Evolutionary conservation across 495 filamentous ascomycete species (phyloP).

Genomic region (Trichoderma virens): DNA sequence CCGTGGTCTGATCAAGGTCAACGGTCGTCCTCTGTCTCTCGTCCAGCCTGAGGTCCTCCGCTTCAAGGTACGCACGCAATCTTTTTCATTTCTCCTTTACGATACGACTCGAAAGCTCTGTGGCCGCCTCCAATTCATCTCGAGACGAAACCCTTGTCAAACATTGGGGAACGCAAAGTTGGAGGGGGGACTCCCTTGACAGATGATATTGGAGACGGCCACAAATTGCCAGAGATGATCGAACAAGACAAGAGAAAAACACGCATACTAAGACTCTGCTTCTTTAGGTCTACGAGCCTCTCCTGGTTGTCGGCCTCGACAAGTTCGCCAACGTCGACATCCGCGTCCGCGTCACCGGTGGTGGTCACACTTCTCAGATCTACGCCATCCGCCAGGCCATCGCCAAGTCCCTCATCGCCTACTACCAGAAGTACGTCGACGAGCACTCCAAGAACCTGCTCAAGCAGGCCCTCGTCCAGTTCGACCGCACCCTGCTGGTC

Average conservation of each 20-base stretch:
- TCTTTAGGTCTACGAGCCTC: conserved; percentile 81
- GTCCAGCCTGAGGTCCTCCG: conserved; percentile 94
- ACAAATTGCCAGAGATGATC: neutral
- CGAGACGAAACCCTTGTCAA: conserved; percentile 11
- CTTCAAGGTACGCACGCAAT: conserved; percentile 63
- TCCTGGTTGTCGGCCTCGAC: conserved; percentile 91
- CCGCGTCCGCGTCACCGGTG: conserved; percentile 90
- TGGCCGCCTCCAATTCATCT: neutral
- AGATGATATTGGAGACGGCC: neutral
- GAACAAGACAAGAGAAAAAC: neutral
- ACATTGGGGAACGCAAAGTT: neutral
- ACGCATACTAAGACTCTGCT: neutral
- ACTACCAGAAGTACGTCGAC: conserved; percentile 99
- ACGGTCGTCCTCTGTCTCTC: conserved; percentile 89
- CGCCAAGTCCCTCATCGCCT: conserved; percentile 94
- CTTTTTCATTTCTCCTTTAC: conserved; percentile 7
- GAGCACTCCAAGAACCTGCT: conserved; percentile 99
- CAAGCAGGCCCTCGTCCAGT: conserved; percentile 87
- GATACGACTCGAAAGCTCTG: neutral
- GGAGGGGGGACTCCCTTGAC: neutral
- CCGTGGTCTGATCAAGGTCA: conserved; percentile 95
- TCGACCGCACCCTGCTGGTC: conserved; percentile 94
- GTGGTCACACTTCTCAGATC: conserved; percentile 95
- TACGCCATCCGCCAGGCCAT: conserved; percentile 99
- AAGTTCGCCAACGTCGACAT: conserved; percentile 97